Evolutionary conservation across 768 basidiomycete species (phyloP).

Genomic region (Lanmaoa pseudosensibilis): DNA sequence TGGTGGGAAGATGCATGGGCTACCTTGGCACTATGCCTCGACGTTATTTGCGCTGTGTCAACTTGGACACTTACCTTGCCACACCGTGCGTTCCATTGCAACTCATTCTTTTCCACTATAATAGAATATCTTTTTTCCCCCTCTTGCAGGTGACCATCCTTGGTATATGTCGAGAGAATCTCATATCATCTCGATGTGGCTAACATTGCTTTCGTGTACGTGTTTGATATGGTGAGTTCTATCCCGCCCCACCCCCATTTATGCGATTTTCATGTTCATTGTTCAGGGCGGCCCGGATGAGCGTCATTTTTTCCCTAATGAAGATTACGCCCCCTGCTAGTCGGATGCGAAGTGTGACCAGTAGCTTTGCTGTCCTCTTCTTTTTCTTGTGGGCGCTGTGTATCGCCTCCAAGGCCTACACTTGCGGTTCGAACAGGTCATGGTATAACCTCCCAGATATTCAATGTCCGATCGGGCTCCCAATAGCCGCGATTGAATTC

Average conservation of each 20-base stretch:
- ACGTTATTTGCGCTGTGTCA: conserved; percentile 4
- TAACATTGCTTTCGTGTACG: conserved; percentile 1
- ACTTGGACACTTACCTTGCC: conserved; percentile 8
- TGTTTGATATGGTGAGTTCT: conserved; percentile 10
- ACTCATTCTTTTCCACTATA: background rate
- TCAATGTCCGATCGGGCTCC: conserved; percentile 4
- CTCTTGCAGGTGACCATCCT: background rate
- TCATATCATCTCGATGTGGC: conserved; percentile 5
- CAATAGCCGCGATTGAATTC: conserved; percentile 4
- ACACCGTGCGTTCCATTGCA: background rate
- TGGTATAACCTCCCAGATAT: conserved; percentile 4
- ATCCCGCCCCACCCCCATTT: background rate
- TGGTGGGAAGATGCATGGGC: conserved; percentile 19
- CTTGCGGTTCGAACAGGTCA: conserved; percentile 7
- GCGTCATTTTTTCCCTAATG: conserved; percentile 17
- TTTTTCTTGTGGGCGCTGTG: conserved; percentile 11
- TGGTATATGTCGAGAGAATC: conserved; percentile 1
- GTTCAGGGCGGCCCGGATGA: conserved; percentile 15
- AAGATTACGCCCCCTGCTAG: background rate
- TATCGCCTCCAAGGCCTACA: conserved; percentile 6
- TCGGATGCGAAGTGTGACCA: conserved; percentile 1
- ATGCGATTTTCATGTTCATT: background rate
- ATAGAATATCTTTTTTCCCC: background rate
- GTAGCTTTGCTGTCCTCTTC: conserved; percentile 3
- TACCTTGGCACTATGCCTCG: conserved; percentile 1